These are phyloP conservation scores for Gossypium mustelinum DNA, from an alignment of 345 rosid genomes.

Conservation along the genomic window DNA sequence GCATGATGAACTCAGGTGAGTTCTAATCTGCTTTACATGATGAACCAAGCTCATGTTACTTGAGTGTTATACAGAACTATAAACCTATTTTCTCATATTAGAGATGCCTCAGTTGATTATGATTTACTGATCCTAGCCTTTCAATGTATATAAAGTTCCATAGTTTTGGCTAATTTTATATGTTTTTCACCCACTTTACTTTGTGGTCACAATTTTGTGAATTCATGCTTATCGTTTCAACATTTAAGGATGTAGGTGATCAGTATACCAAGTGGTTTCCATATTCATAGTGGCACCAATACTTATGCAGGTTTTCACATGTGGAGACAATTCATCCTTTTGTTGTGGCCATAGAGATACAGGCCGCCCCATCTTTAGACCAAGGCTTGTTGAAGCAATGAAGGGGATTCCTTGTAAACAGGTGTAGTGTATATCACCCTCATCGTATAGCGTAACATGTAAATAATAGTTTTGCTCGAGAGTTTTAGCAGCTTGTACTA, in stretches of 20 bases:
- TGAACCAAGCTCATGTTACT: not conserved
- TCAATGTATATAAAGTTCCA: not conserved
- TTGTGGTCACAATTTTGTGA: not conserved
- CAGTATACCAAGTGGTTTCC: not conserved
- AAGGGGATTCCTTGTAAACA: constrained; percentile 79
- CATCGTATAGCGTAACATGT: not conserved
- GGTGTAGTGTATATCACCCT: constrained; percentile 35
- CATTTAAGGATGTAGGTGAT: not conserved
- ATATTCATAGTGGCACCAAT: not conserved
- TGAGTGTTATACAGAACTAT: not conserved
- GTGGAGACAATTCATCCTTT: constrained; percentile 91
- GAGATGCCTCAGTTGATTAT: not conserved
- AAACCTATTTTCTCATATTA: not conserved
- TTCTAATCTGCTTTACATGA: not conserved
- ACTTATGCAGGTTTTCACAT: constrained; percentile 72
- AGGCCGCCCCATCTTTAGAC: constrained; percentile 73
- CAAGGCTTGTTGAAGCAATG: constrained; percentile 79
- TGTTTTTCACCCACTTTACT: not conserved
- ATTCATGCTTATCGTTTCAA: not conserved
- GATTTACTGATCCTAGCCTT: not conserved
- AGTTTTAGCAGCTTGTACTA: not conserved
- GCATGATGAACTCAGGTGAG: not conserved
- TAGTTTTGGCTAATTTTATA: not conserved
- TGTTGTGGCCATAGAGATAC: constrained; percentile 83
- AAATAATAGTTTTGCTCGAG: not conserved